Percentiles rank a stretch among this genome's conserved stretches.
These are phyloP conservation scores for Dispira parvispora DNA, from an alignment of 192 early-diverging fungal genomes.

Conservation along the genomic window DNA sequence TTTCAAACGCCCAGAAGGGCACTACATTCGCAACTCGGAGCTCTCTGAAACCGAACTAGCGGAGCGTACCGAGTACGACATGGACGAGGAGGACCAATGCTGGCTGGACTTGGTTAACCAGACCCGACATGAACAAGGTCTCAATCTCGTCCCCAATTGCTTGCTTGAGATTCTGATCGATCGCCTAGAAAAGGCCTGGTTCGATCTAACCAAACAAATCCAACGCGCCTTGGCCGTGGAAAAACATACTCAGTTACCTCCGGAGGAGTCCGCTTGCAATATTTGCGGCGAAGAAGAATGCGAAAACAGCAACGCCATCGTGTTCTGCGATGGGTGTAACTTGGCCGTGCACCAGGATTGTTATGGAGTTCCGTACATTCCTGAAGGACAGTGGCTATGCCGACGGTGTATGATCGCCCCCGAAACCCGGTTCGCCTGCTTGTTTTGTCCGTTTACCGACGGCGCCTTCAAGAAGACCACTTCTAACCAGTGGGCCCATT, in stretches of 20 bases:
- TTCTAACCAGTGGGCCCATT: constrained; percentile 85
- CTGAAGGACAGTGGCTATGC: constrained; percentile 99
- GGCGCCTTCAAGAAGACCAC: constrained; percentile 96
- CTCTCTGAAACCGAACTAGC: constrained; percentile 27
- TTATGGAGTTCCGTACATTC: constrained; percentile 97
- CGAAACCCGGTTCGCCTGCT: constrained; percentile 68
- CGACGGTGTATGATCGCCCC: constrained; percentile 94
- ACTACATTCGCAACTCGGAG: constrained; percentile 56
- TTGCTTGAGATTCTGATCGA: constrained; percentile 83
- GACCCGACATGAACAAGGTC: constrained; percentile 28
- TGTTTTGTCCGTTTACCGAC: constrained; percentile 83
- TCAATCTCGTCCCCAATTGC: neutral
- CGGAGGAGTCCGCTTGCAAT: constrained; percentile 76
- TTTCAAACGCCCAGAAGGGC: constrained; percentile 42
- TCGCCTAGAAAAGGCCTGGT: constrained; percentile 92
- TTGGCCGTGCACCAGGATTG: constrained; percentile 99
- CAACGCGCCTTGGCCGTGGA: constrained; percentile 41
- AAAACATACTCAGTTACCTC: constrained; percentile 35
- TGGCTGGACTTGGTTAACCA: constrained; percentile 60
- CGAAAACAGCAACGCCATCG: constrained; percentile 98
- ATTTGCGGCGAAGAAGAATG: constrained; percentile 98
- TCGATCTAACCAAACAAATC: constrained; percentile 72
- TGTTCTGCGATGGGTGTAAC: constrained; percentile 99
- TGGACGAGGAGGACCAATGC: constrained; percentile 85
- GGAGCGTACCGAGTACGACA: constrained; percentile 81